phyloP scores from a whole-genome alignment of 2,329 filamentous ascomycete species.

The Nannizzia gypsea region DNA sequence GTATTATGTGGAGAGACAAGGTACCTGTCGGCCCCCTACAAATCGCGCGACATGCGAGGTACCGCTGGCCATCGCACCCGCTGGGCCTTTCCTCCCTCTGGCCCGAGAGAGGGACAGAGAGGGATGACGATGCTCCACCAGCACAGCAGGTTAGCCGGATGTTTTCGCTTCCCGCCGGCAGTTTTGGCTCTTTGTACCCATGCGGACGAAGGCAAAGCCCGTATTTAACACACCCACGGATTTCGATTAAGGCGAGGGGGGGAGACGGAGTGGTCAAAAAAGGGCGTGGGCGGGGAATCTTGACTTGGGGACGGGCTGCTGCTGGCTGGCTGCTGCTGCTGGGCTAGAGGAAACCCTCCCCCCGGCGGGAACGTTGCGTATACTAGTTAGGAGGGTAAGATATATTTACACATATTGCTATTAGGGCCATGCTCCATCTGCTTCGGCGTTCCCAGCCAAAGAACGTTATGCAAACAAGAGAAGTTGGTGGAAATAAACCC shows the following conservation, averaged over 20 bases:
- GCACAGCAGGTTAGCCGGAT: background rate
- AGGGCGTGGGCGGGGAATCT: background rate
- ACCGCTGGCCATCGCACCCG: background rate
- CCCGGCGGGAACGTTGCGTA: too few species aligned
- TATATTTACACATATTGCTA: background rate
- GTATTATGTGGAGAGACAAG: background rate
- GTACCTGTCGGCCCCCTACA: background rate
- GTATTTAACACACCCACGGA: background rate
- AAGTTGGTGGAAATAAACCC: background rate
- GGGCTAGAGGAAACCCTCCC: too few species aligned
- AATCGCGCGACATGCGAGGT: background rate
- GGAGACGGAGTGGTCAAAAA: background rate
- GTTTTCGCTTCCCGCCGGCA: constrained; percentile 1
- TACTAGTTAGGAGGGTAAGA: background rate
- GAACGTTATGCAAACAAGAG: constrained; percentile 1
- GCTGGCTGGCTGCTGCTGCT: too few species aligned
- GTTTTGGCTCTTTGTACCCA: background rate
- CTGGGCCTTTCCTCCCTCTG: background rate
- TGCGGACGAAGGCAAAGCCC: background rate
- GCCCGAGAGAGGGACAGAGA: background rate
- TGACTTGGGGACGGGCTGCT: background rate
- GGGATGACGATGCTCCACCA: background rate
- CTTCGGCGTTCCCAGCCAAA: constrained; percentile 6
- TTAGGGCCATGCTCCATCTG: background rate
- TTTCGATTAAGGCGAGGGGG: constrained; percentile 2